A percentile compares a stretch with the other conserved stretches of the same genome.
phyloP scores from a whole-genome alignment of 2,329 filamentous ascomycete species.

The Diaporthe citrichinensis region DNA sequence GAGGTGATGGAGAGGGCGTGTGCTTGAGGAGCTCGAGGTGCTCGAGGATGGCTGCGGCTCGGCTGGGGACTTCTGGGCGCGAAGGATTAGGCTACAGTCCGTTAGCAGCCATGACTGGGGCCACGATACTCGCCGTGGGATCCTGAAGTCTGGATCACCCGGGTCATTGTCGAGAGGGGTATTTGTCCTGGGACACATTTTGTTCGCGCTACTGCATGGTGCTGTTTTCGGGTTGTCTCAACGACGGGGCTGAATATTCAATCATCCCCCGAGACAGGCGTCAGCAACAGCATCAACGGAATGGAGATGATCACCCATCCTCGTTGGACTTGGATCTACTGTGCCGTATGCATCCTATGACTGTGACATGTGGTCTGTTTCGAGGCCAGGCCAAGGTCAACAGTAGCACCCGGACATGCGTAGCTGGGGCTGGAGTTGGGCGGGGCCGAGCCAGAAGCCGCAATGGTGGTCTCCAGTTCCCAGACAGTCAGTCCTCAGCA shows the following conservation, averaged over 20 bases:
- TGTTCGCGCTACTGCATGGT: constrained; percentile 1
- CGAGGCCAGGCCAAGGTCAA: no score
- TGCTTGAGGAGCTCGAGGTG: background rate
- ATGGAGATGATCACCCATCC: background rate
- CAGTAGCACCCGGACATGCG: no score
- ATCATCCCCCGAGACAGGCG: background rate
- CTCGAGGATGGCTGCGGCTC: background rate
- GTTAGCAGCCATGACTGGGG: background rate
- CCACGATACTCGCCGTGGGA: background rate
- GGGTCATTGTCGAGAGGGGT: background rate
- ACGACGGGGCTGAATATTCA: background rate
- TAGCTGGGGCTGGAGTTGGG: no score
- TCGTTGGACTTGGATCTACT: background rate
- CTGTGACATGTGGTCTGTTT: no score
- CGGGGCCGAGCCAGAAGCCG: no score
- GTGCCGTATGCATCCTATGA: no score
- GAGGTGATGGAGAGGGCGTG: constrained; percentile 1
- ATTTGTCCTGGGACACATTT: background rate
- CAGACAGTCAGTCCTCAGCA: no score
- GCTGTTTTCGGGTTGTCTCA: background rate
- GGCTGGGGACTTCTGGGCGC: constrained; percentile 5
- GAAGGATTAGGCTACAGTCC: constrained; percentile 7
- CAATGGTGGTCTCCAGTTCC: no score
- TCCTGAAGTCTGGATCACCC: background rate
- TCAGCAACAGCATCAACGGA: background rate